Conservation (phyloP, 2,329 filamentous ascomycete genomes). For the Alternaria atra region DNA sequence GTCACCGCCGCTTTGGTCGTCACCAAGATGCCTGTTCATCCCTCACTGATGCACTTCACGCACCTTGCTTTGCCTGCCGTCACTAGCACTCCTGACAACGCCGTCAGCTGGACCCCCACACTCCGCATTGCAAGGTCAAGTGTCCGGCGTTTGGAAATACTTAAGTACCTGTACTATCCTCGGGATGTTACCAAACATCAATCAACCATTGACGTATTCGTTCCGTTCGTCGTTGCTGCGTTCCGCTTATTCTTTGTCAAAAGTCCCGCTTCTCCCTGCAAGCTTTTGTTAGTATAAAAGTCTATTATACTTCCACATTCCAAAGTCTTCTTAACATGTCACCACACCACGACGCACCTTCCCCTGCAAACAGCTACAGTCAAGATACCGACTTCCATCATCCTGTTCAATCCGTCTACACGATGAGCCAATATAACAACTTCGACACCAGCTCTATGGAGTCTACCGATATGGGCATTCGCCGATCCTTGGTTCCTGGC, state of each 20-base stretch:
- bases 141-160: constrained; percentile 42
- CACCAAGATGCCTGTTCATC: constrained; percentile 36
- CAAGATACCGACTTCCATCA: constrained; percentile 40
- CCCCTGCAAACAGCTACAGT: constrained; percentile 47
- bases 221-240: constrained; percentile 39
- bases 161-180: constrained; percentile 49
- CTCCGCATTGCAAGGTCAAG: constrained; percentile 30
- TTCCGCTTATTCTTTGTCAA: constrained; percentile 47
- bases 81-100: constrained; percentile 41
- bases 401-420: constrained; percentile 48
- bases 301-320: constrained; percentile 16
- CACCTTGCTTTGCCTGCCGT: constrained; percentile 42
- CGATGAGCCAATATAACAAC: constrained; percentile 47
- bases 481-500: constrained; percentile 50
- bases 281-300: constrained; percentile 42
- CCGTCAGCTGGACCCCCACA: constrained; percentile 54
- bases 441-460: constrained; percentile 51
- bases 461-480: constrained; percentile 44
- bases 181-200: constrained; percentile 34
- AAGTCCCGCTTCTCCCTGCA: constrained; percentile 34
- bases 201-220: constrained; percentile 47
- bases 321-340: constrained; percentile 42
- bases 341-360: constrained; percentile 52
- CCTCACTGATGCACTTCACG: constrained; percentile 34
- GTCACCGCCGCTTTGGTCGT: constrained; percentile 49